Evolutionary conservation across 768 basidiomycete species (phyloP).

Genomic region (Chalciporus chontae): DNA sequence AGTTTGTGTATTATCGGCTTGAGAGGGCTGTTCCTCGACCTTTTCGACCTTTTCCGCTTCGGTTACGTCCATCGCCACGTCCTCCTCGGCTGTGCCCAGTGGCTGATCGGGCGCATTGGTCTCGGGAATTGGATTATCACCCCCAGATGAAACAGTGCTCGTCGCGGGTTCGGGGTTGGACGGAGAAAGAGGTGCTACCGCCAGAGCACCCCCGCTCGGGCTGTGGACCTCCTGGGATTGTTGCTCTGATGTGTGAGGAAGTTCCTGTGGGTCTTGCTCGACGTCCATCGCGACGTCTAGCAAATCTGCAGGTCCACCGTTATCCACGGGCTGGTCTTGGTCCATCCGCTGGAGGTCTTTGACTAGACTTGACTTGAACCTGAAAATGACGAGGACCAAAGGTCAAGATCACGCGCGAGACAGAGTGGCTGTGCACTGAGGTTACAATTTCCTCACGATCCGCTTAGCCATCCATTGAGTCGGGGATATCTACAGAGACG

Average conservation of each 20-base stretch:
- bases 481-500: too few relatives aligned
- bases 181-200: not conserved
- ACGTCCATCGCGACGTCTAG: constrained; percentile 21
- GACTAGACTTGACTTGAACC: constrained; percentile 14
- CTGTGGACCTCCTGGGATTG: constrained; percentile 2
- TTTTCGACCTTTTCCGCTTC: constrained; percentile 12
- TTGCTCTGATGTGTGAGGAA: not conserved
- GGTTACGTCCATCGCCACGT: constrained; percentile 23
- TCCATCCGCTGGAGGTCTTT: constrained; percentile 21
- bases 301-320: not conserved
- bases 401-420: constrained; percentile 22
- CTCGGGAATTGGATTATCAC: constrained; percentile 1
- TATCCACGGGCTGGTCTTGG: constrained; percentile 14
- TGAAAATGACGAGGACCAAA: constrained; percentile 25
- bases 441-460: too few relatives aligned
- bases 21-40: constrained; percentile 11
- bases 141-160: constrained; percentile 4
- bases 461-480: too few relatives aligned
- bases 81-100: constrained; percentile 20
- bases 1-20: constrained; percentile 4
- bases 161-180: constrained; percentile 12
- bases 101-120: constrained; percentile 18
- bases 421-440: constrained; percentile 26
- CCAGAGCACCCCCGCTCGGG: not conserved
- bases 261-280: constrained; percentile 14